These are phyloP conservation scores for Trichoderma hamatum DNA, from an alignment of 2,329 filamentous ascomycete species.

Conservation along the genomic window DNA sequence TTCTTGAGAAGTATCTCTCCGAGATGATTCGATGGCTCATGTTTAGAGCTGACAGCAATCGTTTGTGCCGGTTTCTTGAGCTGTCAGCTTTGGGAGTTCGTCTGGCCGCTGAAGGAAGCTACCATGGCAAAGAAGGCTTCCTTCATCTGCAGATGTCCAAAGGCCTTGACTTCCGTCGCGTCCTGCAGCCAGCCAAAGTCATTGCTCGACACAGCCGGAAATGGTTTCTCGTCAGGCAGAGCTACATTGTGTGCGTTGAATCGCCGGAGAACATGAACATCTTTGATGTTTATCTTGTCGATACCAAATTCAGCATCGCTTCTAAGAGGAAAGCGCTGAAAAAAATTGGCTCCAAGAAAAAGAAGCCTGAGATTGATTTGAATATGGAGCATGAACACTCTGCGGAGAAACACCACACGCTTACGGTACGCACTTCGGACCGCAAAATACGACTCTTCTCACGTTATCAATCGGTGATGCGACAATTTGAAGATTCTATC, in stretches of 20 bases:
- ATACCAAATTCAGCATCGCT: slow-evolving; percentile 81
- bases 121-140: slow-evolving; percentile 96
- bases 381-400: slow-evolving; percentile 43
- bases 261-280: slow-evolving; percentile 98
- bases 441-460: slow-evolving; percentile 89
- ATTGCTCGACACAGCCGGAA: slow-evolving; percentile 85
- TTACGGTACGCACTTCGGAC: slow-evolving; percentile 89
- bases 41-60: slow-evolving; percentile 93
- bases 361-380: slow-evolving; percentile 53
- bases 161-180: slow-evolving; percentile 81
- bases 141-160: slow-evolving; percentile 90
- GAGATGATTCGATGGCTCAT: slow-evolving; percentile 96
- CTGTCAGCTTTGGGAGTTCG: slow-evolving; percentile 91
- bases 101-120: slow-evolving; percentile 91
- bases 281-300: slow-evolving; percentile 97
- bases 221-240: slow-evolving; percentile 98
- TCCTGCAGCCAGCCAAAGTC: slow-evolving; percentile 76
- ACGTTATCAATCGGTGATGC: slow-evolving; percentile 83
- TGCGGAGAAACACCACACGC: slow-evolving; percentile 71
- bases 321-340: slow-evolving; percentile 66
- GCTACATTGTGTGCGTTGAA: slow-evolving; percentile 97
- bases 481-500: slow-evolving; percentile 94
- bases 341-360: slow-evolving; percentile 61
- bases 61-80: slow-evolving; percentile 93
- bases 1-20: slow-evolving; percentile 86